Evolutionary conservation across 352 stramenopile genomes (phyloP), one percentile per base, ranked within the genome.

Genomic region (Discostella stelligera): DNA sequence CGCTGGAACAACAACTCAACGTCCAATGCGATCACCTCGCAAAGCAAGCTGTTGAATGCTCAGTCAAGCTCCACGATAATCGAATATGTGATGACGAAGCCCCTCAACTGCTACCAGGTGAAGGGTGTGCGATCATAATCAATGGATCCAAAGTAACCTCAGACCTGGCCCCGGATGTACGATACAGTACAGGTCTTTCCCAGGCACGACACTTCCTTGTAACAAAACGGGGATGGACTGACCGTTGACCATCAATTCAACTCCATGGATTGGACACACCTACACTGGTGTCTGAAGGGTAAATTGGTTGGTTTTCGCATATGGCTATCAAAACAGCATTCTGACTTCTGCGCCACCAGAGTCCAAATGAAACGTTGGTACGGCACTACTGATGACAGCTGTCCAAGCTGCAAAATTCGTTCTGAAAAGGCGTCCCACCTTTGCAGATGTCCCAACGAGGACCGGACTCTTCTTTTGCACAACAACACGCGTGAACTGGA

Each of bases 1-100:
- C 54, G 13, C 23, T 71, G 8, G 46, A 49, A 30, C 65, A 71
- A 32, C 64, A 71, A 39, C 64, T 71, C 64, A 71, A 71, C 11
- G 27, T 20, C 16, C n/a, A 20, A n/a, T 59, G 52, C 16, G 52
- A 59, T 37, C 6, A 11, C 8, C 52, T 59, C 9, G 52, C 52
- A 9, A 59, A 59, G 20, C 9, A 0, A 5, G 52, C 52, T 20
- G 52, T 59, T 9, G 7, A 20, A 32, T 8, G 18, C 32, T 16
- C 20, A 16, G 9, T 59, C 7, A 2, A 32, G 27, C 27, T 32
- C 5, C 5, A 32, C 27, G 27, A 32, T 32, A 32, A 32, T 5
- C 27, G 27, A 32, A 32, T 32, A 32, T 32, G 27, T 32, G 27
- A 32, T 5, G 27, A 5, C 2, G 5, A 8, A 1, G 18, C 14